Base-by-base conservation (phyloP, 1,139 yeast genomes). In the Wickerhamomyces sp. region DNA sequence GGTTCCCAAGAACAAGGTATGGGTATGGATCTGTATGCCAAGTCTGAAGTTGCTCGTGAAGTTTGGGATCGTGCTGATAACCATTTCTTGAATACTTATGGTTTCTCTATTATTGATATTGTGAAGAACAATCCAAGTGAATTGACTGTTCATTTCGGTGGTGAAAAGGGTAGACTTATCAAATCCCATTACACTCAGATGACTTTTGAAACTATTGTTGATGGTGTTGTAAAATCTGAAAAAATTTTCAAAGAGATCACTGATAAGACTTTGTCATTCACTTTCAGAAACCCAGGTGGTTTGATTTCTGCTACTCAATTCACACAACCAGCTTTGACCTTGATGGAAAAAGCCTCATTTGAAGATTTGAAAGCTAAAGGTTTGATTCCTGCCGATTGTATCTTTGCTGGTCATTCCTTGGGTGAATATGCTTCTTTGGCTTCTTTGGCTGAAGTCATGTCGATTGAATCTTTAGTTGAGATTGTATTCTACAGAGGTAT, bases 1-100 rank as follows among this genome's bases (percentile, higher is more conserved):
- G 99, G 99, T 61, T 89, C 98, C 41, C 98, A 91, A 68, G 98
- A 93, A 65, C 98, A 93, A 71, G 97, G 97, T 60, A 91, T 91
- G 99, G 98, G 99, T 71, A 91, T 91, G 99, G 98, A 93, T 64
- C 75, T 91, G 59, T 91, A 91, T 65, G 81, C 79, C 47, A 74
- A 87, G 33, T 85, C 96, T 36, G 87, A 77, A 28, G 96, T 93
- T 60, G 98, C 99, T 40, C 81, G 80, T 56, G 78, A 77, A 45
- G 97, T 91, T 45, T 91, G 99, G 98, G 97, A 91, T 63, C 84
- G 88, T 61, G 99, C 99, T 43, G 98, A 91, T 59, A 64, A 66
- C 45, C 98, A 93, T 64, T 91, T 93, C 72, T 73, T 87, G 60
- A 73, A 79, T 59, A 88, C 89, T 61, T 91, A 91, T 57, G 99